Conservation (phyloP, 2,329 filamentous ascomycete genomes). For the Lecanoromycetidae sp. region DNA sequence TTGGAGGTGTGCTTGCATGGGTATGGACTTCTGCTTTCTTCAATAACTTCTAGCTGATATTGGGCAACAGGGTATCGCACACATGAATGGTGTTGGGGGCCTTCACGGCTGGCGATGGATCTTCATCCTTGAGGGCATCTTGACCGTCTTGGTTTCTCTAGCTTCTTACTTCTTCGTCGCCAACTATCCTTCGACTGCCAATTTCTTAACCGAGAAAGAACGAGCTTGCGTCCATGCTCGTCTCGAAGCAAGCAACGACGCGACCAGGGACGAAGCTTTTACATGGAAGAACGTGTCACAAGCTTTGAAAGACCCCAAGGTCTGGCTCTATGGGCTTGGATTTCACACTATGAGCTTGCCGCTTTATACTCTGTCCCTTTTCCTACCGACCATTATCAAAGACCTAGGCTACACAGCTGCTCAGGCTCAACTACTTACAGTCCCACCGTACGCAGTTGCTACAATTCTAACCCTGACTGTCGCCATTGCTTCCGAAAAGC, state of each 20-base stretch:
- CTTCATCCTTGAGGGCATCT: conserved; percentile 56
- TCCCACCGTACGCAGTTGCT: conserved; percentile 53
- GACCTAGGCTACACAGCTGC: conserved; percentile 31
- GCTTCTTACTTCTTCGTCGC: conserved; percentile 31
- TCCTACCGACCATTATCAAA: conserved; percentile 32
- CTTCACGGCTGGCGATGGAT: conserved; percentile 29
- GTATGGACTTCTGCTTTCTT: conserved; percentile 18
- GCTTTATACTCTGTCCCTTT: conserved; percentile 28
- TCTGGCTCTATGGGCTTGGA: conserved; percentile 58
- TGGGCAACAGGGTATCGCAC: conserved; percentile 13
- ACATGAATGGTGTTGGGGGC: conserved; percentile 17
- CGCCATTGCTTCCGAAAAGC: conserved; percentile 49
- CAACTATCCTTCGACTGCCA: conserved; percentile 32
- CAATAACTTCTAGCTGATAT: conserved; percentile 21
- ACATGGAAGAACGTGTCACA: conserved; percentile 52
- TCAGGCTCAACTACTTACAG: conserved; percentile 43
- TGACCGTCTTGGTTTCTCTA: conserved; percentile 47
- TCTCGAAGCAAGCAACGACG: conserved; percentile 56
- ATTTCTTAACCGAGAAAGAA: conserved; percentile 37
- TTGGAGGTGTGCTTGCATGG: conserved; percentile 48
- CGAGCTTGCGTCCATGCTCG: conserved; percentile 49
- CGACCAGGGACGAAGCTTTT: conserved; percentile 56
- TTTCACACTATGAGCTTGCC: conserved; percentile 63
- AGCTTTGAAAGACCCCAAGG: conserved; percentile 55
- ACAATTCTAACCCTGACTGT: conserved; percentile 47